These are phyloP conservation scores for Infundibulicybe gibba DNA, from an alignment of 768 basidiomycete genomes.

Conservation along the genomic window DNA sequence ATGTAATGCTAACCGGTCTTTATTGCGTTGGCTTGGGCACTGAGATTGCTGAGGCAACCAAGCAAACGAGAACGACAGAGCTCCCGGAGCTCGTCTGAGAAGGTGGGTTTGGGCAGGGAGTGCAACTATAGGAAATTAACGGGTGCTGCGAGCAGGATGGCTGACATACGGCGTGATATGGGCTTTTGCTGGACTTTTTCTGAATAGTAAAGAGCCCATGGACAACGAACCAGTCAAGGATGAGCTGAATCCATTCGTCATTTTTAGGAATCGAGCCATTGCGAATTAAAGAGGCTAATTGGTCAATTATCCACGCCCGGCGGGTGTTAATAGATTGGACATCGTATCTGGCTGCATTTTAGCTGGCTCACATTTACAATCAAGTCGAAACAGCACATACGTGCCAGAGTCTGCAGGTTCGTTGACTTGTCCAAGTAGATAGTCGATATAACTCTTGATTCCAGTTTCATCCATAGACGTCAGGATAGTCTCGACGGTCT, in stretches of 20 bases:
- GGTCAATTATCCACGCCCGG: conserved; percentile 83
- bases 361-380: not conserved
- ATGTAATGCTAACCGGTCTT: conserved; percentile 41
- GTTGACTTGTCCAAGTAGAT: conserved; percentile 64
- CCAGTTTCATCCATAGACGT: conserved; percentile 69
- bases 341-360: conserved; percentile 32
- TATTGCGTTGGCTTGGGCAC: conserved; percentile 45
- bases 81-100: conserved; percentile 70
- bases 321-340: conserved; percentile 47
- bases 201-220: conserved; percentile 78
- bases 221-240: conserved; percentile 80
- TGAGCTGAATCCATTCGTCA: conserved; percentile 69
- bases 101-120: conserved; percentile 55
- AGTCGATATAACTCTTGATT: conserved; percentile 71
- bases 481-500: conserved; percentile 85
- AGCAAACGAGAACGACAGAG: conserved; percentile 70
- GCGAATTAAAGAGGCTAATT: conserved; percentile 72
- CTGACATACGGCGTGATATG: conserved; percentile 51
- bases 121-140: conserved; percentile 44
- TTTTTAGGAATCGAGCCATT: conserved; percentile 78
- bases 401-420: conserved; percentile 33
- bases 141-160: no score
- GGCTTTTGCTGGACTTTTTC: conserved; percentile 69
- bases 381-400: conserved; percentile 27
- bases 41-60: conserved; percentile 71